Percentiles rank a stretch among this genome's conserved stretches.
phyloP scores from a whole-genome alignment of 2,329 filamentous ascomycete species.

The Elsinoe arachidis region DNA sequence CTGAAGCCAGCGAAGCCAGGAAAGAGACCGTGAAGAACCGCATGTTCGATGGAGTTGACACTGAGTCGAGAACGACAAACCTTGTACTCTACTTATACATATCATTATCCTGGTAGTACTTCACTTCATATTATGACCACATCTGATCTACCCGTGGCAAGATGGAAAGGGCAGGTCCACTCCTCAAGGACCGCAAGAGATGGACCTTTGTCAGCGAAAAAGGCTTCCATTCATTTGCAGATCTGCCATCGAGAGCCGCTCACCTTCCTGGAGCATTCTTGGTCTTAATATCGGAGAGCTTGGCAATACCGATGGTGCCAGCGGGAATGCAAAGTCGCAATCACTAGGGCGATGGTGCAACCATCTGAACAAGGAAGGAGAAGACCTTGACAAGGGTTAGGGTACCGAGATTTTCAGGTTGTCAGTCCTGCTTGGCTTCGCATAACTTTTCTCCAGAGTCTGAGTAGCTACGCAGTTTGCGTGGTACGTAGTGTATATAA shows the following conservation, averaged over 20 bases:
- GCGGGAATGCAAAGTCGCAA: background rate
- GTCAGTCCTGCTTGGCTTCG: too few species aligned
- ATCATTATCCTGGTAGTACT: background rate
- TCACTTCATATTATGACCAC: background rate
- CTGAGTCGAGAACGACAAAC: background rate
- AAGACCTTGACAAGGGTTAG: background rate
- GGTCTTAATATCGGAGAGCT: background rate
- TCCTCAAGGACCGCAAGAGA: background rate
- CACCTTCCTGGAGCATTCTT: background rate
- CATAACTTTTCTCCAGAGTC: too few species aligned
- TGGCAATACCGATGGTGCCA: background rate
- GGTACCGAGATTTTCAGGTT: too few species aligned
- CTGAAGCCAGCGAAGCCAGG: background rate
- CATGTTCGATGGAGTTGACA: background rate
- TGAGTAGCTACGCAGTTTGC: too few species aligned
- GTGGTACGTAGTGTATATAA: too few species aligned
- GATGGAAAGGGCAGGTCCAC: background rate
- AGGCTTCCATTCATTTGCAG: background rate
- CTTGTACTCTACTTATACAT: background rate
- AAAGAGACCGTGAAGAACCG: background rate
- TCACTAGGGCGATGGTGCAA: conserved; percentile 6
- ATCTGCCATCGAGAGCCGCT: background rate
- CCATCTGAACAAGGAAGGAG: background rate
- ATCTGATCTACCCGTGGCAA: background rate
- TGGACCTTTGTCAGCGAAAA: background rate